Conservation (phyloP, 2,329 filamentous ascomycete species). For the Colletotrichum chrysophilum region DNA sequence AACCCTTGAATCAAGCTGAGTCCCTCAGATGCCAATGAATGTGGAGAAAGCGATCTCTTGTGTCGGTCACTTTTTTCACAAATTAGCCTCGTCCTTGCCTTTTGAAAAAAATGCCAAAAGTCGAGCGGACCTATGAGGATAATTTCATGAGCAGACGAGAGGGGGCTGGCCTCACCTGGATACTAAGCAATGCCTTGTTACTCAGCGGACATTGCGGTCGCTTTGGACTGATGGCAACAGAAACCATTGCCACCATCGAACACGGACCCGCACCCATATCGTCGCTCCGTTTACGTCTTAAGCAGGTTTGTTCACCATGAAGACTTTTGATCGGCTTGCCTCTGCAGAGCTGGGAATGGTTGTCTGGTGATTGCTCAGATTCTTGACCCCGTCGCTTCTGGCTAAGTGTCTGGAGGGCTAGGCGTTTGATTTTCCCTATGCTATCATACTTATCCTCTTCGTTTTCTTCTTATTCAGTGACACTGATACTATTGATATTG, state of each 20-base stretch:
- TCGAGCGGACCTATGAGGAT: rapidly evolving
- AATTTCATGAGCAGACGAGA: background rate
- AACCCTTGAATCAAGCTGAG: background rate
- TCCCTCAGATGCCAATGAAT: rapidly evolving
- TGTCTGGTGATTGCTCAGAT: too few species aligned
- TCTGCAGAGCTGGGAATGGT: background rate
- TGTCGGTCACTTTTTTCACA: rapidly evolving
- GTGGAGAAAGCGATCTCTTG: background rate
- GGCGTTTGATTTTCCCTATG: too few species aligned
- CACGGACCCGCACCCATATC: background rate
- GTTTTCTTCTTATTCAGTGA: too few species aligned
- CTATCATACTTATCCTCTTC: too few species aligned
- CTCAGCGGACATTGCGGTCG: background rate
- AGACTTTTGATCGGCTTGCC: background rate
- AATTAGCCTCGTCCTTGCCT: background rate
- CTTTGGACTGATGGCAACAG: background rate
- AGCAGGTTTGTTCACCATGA: background rate
- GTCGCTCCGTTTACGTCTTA: background rate
- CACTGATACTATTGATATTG: too few species aligned
- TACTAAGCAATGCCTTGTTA: too few species aligned
- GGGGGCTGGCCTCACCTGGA: background rate
- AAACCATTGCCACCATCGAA: background rate
- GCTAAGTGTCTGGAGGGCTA: too few species aligned
- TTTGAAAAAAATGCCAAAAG: background rate
- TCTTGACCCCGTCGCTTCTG: too few species aligned